Base-by-base conservation (phyloP, 2,329 filamentous ascomycete genomes). In the Cladosporium sp. region DNA sequence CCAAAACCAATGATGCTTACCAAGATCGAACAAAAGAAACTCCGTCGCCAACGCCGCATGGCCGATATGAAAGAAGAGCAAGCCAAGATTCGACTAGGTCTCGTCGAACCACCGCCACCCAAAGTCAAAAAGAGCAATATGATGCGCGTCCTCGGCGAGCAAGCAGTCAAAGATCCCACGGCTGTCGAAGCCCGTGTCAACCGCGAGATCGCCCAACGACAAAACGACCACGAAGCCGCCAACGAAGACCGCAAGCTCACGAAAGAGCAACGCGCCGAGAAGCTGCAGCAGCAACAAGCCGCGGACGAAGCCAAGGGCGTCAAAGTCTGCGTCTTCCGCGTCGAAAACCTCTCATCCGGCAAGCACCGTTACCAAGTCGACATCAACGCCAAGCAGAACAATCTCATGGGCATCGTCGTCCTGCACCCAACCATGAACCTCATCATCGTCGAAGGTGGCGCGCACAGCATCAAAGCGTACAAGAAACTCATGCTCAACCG, bases 71-170 rank as follows among this genome's bases (percentile, higher is more conserved):
- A 98, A 78, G 96, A 99, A 79, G 89, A 93, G 75, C 95, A 99
- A 79, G 93, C 94, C 44, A 98, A 99, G 81, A 95, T 98, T 68
- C 87, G 94, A 66, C 83, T 99, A 12, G 95, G 95, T 23, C 84
- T 99, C 16, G 90, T 94, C 67, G 92, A 93, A 3, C 92, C 94
- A 23, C 93, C 93, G 31, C 91, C 93, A 29, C 94, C 95, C 12
- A 99, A 98, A 79, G 92, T 99, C 71, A 98, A 97, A 81, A 96
- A 96, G 79, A 91, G 90, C 66, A 99, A 99, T 78, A 86, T 99
- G 75, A 99, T 99, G 95, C 90, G 93, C 66, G 95, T 99, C 33
- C 84, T 97, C 65, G 95, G 95, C 68, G 92, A 97, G 76, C 90
- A 92, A 78, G 89, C 89, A 21, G 94, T 99, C 70, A 96, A 97